These are phyloP conservation scores for Aspergillus glaucus DNA, from an alignment of 2,329 filamentous ascomycete species.

Conservation along the genomic window DNA sequence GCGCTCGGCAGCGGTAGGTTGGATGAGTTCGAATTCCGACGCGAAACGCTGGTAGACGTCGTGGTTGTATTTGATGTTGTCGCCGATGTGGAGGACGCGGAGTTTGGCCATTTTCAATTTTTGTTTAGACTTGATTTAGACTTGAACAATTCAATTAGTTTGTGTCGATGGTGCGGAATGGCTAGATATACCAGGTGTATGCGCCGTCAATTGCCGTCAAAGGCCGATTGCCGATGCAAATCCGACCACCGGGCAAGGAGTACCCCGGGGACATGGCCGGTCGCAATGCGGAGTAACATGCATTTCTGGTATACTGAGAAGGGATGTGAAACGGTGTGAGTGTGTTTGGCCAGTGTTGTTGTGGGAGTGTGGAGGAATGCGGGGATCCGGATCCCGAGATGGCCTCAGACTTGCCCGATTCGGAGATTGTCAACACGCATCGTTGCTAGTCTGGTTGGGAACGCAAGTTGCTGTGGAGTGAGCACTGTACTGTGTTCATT, in stretches of 20 bases:
- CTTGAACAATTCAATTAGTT: background rate
- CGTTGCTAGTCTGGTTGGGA: too few relatives aligned
- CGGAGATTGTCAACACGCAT: background rate
- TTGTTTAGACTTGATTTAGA: background rate
- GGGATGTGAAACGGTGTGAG: too few relatives aligned
- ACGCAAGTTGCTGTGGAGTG: too few relatives aligned
- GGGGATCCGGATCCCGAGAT: background rate
- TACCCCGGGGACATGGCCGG: too few relatives aligned
- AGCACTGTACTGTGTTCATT: too few relatives aligned
- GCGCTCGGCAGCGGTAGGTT: constrained; percentile 29
- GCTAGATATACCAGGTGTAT: background rate
- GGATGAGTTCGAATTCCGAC: constrained; percentile 37
- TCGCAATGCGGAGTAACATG: too few relatives aligned
- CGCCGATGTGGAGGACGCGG: constrained; percentile 41
- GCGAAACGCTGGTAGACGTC: constrained; percentile 37
- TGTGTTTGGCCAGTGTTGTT: background rate
- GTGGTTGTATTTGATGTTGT: constrained; percentile 45
- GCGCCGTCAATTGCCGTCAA: background rate
- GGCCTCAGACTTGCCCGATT: background rate
- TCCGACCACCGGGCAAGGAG: background rate
- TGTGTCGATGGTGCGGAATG: background rate
- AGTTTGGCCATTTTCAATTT: constrained; percentile 23
- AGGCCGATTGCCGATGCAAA: background rate
- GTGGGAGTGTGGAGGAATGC: background rate
- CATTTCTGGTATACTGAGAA: too few relatives aligned